Evolutionary conservation across 106 monocot genomes (phyloP).

Genomic region (Acorus calamus): DNA sequence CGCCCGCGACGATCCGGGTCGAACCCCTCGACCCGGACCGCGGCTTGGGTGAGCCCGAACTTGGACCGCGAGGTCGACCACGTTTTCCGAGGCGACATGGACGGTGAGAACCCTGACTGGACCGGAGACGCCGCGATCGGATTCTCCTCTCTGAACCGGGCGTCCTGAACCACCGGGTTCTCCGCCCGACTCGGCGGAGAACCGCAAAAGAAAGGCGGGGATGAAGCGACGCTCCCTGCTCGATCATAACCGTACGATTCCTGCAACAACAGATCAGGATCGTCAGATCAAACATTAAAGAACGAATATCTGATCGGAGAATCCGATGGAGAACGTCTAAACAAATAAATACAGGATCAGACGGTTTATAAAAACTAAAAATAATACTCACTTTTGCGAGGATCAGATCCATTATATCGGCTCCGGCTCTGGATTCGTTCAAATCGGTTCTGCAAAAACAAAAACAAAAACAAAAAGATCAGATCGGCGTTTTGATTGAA

Average conservation of each 20-base stretch:
- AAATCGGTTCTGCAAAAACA: no score
- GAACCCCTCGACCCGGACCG: constrained; percentile 29
- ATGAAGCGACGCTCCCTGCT: not conserved
- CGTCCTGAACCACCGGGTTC: constrained; percentile 19
- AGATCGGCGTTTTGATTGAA: no score
- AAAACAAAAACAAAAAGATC: no score
- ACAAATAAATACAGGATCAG: not conserved
- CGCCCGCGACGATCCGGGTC: constrained; percentile 12
- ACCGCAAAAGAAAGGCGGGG: constrained; percentile 17
- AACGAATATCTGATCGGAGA: not conserved
- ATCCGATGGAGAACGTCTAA: not conserved
- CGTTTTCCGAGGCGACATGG: not conserved
- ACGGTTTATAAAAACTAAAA: not conserved
- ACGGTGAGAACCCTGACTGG: constrained; percentile 7
- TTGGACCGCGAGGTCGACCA: not conserved
- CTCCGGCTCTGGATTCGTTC: constrained; percentile 15
- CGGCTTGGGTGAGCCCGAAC: constrained; percentile 17
- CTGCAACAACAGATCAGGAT: not conserved
- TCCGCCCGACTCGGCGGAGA: constrained; percentile 11
- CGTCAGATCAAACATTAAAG: not conserved
- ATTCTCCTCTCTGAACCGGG: constrained; percentile 11
- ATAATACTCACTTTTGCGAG: constrained; percentile 28
- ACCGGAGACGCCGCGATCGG: not conserved
- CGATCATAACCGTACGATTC: not conserved
- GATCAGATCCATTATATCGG: constrained; percentile 30